These are phyloP conservation scores for Favolaschia claudopus DNA, from an alignment of 768 basidiomycete species.

Conservation along the genomic window DNA sequence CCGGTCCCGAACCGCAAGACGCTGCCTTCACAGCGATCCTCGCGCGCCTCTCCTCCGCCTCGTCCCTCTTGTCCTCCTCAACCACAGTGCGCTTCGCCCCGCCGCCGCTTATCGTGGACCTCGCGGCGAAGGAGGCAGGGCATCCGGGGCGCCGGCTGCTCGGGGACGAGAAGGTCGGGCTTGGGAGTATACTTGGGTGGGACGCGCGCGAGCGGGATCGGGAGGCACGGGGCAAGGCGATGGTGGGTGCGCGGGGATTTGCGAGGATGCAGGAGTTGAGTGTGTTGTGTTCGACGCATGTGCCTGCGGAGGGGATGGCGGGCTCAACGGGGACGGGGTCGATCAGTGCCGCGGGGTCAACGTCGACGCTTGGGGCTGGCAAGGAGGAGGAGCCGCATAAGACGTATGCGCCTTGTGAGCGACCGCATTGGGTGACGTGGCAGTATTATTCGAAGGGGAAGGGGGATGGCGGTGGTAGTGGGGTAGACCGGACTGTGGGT, in stretches of 20 bases:
- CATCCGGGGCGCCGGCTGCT: slow-evolving; percentile 48
- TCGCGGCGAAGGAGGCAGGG: slow-evolving; percentile 58
- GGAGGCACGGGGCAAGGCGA: slow-evolving; percentile 48
- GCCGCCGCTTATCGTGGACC: slow-evolving; percentile 55
- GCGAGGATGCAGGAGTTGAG: slow-evolving; percentile 65
- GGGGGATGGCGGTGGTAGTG: slow-evolving; percentile 24
- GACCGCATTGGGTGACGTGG: slow-evolving; percentile 59
- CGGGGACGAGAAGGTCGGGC: slow-evolving; percentile 64
- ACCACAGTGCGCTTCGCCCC: slow-evolving; percentile 54
- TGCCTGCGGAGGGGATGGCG: slow-evolving; percentile 20
- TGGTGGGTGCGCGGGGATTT: slow-evolving; percentile 62
- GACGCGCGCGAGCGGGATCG: slow-evolving; percentile 37
- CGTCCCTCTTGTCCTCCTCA: slow-evolving; percentile 59
- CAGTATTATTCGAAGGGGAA: slow-evolving; percentile 60
- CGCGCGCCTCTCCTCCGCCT: slow-evolving; percentile 47
- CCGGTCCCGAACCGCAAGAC: slow-evolving; percentile 23
- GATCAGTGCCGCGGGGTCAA: slow-evolving; percentile 20
- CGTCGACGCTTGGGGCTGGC: slow-evolving; percentile 17
- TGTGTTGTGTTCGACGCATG: slow-evolving; percentile 55
- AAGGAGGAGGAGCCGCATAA: slow-evolving; percentile 16
- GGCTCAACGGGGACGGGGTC: slow-evolving; percentile 27
- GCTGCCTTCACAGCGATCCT: slow-evolving; percentile 50
- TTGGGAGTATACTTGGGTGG: slow-evolving; percentile 69
- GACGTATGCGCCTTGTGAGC: slow-evolving; percentile 48
- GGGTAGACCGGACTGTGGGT: slow-evolving; percentile 50